phyloP scores from a whole-genome alignment of 352 stramenopile species.

The Pythium phragmitis region DNA sequence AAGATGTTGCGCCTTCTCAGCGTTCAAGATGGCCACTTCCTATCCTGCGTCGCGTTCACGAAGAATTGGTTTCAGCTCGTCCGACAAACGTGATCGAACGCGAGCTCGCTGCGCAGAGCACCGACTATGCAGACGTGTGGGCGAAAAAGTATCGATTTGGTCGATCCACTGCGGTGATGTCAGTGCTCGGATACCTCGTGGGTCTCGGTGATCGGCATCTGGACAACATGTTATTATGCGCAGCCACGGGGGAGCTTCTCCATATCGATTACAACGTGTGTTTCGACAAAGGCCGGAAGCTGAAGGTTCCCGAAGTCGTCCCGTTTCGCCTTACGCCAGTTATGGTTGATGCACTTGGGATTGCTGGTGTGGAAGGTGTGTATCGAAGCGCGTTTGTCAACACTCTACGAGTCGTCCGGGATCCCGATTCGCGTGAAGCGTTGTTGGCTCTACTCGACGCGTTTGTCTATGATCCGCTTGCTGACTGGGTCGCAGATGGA shows the following conservation, averaged over 20 bases:
- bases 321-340: constrained; percentile 89
- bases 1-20: constrained; percentile 66
- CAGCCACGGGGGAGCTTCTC: constrained; percentile 75
- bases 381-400: constrained; percentile 76
- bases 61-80: constrained; percentile 61
- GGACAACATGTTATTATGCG: constrained; percentile 90
- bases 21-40: constrained; percentile 58
- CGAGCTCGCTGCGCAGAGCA: constrained; percentile 53
- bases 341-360: constrained; percentile 69
- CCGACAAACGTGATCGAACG: constrained; percentile 65
- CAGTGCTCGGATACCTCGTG: constrained; percentile 85
- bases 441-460: constrained; percentile 77
- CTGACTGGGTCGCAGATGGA: constrained; percentile 55
- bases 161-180: constrained; percentile 86
- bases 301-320: constrained; percentile 90
- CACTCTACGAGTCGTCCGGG: constrained; percentile 68
- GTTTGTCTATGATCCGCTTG: constrained; percentile 85
- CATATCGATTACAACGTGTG: constrained; percentile 94
- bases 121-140: constrained; percentile 66
- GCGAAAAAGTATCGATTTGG: constrained; percentile 53
- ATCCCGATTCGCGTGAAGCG: constrained; percentile 59
- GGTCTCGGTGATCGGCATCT: constrained; percentile 90
- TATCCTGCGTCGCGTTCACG: constrained; percentile 65
- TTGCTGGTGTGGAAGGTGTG: constrained; percentile 70
- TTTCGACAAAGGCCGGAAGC: constrained; percentile 86